Base-by-base conservation (phyloP, 2,329 filamentous ascomycete species). In the Penicillium nordicum region DNA sequence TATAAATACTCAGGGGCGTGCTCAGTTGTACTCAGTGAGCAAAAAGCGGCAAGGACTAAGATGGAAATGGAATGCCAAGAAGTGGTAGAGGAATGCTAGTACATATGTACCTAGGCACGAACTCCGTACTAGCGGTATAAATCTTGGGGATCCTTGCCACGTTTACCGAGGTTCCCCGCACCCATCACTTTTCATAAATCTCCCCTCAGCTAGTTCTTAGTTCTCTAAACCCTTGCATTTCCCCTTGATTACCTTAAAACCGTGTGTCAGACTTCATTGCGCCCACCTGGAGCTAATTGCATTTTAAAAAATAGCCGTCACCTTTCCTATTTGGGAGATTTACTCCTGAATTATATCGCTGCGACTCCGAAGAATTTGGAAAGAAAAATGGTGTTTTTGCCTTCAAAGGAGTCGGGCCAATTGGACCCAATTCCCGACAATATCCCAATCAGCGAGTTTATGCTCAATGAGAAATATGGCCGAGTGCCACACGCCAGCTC, bases 391-490 rank as follows among this genome's bases (percentile, higher is more conserved):
- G 77, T 79, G 7, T 81, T 80, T 66, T 66, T 69, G 46, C 69
- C 78, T 41, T 70, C 76, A 18, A 60, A 67, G 46, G 74, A 70
- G 64, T 70, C 74, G 12, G 74, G 73, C 34, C 60, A 73, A 40
- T 63, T 80, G 46, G 71, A 70, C 74, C 82, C 87, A 34, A 79
- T 87, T 10, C 90, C 90, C 16, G 90, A 94, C 72, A 84, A 84
- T 30, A 81, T 95, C 63, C 81, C 90, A 5, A 81, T 95, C 56
- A 82, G 82, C 62, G 85, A 93, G 50, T 95, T 95, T 73, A 86
- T 95, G 78, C 82, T 86, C 58, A 83, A 86, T 64, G 89, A 93
- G 65, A 75, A 80, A 44, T 83, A 90, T 67, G 89, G 89, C 36
- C 84, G 90, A 45, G 74, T 78, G 50, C 80, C 89, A 10, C 74